A percentile compares a stretch with the other conserved stretches of the same genome.
phyloP scores from a whole-genome alignment of 768 basidiomycete species.

The Epithele typhae region DNA sequence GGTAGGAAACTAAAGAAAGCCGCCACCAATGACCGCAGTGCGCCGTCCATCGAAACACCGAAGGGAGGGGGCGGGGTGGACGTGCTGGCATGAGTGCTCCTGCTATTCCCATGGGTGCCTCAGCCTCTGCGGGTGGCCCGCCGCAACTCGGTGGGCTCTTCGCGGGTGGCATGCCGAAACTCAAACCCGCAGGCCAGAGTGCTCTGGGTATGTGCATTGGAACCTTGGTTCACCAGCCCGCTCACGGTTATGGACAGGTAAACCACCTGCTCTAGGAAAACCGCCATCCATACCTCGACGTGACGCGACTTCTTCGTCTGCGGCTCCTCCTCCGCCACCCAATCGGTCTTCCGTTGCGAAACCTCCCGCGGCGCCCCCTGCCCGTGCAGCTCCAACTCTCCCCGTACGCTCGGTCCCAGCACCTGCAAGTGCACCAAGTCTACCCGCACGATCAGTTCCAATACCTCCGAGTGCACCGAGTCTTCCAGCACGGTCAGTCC shows the following conservation, averaged over 20 bases:
- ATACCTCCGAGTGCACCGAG: too few relatives aligned
- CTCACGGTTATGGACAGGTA: constrained; percentile 35
- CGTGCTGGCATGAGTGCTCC: constrained; percentile 27
- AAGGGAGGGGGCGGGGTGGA: constrained; percentile 27
- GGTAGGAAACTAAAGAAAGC: constrained; percentile 82
- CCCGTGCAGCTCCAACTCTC: constrained; percentile 23
- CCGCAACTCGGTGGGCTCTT: constrained; percentile 84
- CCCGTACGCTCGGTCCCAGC: constrained; percentile 31
- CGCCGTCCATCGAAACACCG: constrained; percentile 50
- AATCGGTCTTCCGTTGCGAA: constrained; percentile 21
- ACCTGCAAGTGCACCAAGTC: constrained; percentile 13
- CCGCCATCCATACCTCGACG: constrained; percentile 63
- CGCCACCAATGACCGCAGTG: constrained; percentile 79
- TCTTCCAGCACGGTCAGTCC: constrained; percentile 12
- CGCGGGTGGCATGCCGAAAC: constrained; percentile 87
- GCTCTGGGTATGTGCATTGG: constrained; percentile 41
- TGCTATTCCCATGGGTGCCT: constrained; percentile 15
- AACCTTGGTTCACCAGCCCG: constrained; percentile 1
- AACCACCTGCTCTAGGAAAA: constrained; percentile 59
- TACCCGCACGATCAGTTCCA: too few relatives aligned
- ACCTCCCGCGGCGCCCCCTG: constrained; percentile 24
- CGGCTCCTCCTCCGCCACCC: constrained; percentile 31
- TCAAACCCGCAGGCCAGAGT: constrained; percentile 68
- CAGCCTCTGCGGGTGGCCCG: constrained; percentile 41
- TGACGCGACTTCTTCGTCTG: constrained; percentile 30